Conservation (phyloP, 2,329 filamentous ascomycete species). For the Fusarium duplospermum region DNA sequence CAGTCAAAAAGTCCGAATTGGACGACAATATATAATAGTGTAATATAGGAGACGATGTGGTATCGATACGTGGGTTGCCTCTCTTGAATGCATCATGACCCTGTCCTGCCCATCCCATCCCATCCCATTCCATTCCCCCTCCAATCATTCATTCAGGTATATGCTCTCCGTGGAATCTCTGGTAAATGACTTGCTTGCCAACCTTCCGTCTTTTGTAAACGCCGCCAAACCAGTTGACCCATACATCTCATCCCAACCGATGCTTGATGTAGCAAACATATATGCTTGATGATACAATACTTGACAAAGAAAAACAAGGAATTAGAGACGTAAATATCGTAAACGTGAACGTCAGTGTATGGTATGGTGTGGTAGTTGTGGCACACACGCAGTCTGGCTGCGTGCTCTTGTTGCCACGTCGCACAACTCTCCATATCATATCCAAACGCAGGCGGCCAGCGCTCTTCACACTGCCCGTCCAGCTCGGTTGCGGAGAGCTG, state of each 20-base stretch:
- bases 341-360: slow-evolving; percentile 18
- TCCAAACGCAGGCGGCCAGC: slow-evolving; percentile 35
- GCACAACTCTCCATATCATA: slow-evolving; percentile 17
- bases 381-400: background rate
- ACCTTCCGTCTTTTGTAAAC: slow-evolving; percentile 39
- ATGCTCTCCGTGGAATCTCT: slow-evolving; percentile 21
- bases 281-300: slow-evolving; percentile 31
- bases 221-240: slow-evolving; percentile 30
- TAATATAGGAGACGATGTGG: slow-evolving; percentile 40
- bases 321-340: slow-evolving; percentile 32
- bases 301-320: slow-evolving; percentile 33
- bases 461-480: slow-evolving; percentile 42
- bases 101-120: background rate
- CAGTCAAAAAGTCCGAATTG: slow-evolving; percentile 5
- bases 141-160: slow-evolving; percentile 34
- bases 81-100: slow-evolving; percentile 36
- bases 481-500: slow-evolving; percentile 38
- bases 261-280: slow-evolving; percentile 33
- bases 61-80: slow-evolving; percentile 42
- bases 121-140: slow-evolving; percentile 1
- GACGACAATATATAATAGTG: slow-evolving; percentile 20
- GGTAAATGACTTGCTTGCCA: slow-evolving; percentile 24
- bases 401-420: background rate
- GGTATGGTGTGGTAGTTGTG: slow-evolving; percentile 4
- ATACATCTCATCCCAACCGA: slow-evolving; percentile 20